Evolutionary conservation across 73 alveolate species (phyloP), one percentile per base, ranked within the genome.

Genomic region (Paramecium pentaurelia): DNA sequence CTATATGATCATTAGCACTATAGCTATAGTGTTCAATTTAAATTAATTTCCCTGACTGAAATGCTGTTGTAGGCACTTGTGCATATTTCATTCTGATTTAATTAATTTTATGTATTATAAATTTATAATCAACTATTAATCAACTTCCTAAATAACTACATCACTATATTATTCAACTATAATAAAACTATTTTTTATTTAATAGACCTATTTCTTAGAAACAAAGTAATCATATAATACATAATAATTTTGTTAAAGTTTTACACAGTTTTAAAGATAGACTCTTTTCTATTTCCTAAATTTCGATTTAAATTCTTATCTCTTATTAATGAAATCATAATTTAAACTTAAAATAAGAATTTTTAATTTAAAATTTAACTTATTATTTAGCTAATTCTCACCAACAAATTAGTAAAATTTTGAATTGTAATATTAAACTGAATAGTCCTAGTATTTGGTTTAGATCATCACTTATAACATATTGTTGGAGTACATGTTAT

Each of bases 41-140:
- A 10, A 45, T 20, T 14, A 42, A 40, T 47, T 80, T 45, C 8
- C 91, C 91, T 1, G 89, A 77, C 20, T 16, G 22, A 77, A 77
- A 77, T n/a, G 89, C 89, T 20, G 71, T 38, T 12, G 71, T 42
- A 42, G 89, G 45, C 18, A 77, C 89, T 44, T 77, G 40, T 14
- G 86, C 86, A 4, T n/a, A 73, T 73, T 73, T 73, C 87, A 73
- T 73, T 9, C 20, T 28, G 20, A 11, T 60, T 54, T 5, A 54
- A 4, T 18, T 16, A 18, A 16, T 54, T 54, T 18, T 20, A 20
- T 54, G 70, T 54, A 54, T 54, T 54, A 7, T 54, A 54, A 54
- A 18, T 16, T 54, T 18, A n/a, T n/a, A n/a, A 54, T 49, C 70
- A 54, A 54, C 32, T 54, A n/a, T 18, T 18, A 16, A 54, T 54